A percentile compares a stretch with the other conserved stretches of the same genome.
These are phyloP conservation scores for Fraxinus ornus DNA, from an alignment of 305 asterid genomes.

Conservation along the genomic window DNA sequence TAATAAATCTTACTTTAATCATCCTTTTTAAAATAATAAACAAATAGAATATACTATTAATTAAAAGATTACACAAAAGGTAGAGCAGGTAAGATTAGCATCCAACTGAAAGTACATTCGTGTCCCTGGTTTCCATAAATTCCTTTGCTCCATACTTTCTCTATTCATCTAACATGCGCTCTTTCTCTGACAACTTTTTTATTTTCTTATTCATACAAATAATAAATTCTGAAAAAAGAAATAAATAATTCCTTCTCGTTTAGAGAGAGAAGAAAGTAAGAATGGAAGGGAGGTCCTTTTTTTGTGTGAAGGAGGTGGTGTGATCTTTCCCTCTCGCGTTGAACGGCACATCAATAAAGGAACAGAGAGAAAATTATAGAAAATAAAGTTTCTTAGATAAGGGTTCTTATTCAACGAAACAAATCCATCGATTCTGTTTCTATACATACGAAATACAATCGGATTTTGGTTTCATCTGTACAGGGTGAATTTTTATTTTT, in stretches of 20 bases:
- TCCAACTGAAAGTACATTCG: constrained; percentile 54
- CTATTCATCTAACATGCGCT: constrained; percentile 36
- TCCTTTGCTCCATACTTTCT: constrained; percentile 35
- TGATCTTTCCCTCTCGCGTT: constrained; percentile 60
- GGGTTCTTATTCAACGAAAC: background rate
- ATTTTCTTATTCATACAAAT: constrained; percentile 14
- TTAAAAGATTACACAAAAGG: constrained; percentile 29
- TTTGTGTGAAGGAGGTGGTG: constrained; percentile 47
- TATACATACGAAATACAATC: constrained; percentile 22
- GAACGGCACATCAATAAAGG: constrained; percentile 27
- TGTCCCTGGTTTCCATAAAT: constrained; percentile 61
- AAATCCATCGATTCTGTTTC: constrained; percentile 9
- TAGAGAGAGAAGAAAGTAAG: constrained; percentile 27
- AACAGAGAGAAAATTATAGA: background rate
- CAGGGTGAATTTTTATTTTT: background rate
- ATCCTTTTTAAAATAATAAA: constrained; percentile 24
- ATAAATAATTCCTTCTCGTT: constrained; percentile 20
- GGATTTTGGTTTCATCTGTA: constrained; percentile 14
- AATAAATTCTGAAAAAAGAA: background rate
- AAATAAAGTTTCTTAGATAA: background rate
- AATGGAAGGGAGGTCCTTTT: constrained; percentile 10
- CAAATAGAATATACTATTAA: constrained; percentile 14
- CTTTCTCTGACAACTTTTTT: constrained; percentile 41
- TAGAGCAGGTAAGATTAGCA: constrained; percentile 35
- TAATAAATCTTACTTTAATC: constrained; percentile 54